Conservation (phyloP, 495 filamentous ascomycete genomes). For the Penicillium canariense region DNA sequence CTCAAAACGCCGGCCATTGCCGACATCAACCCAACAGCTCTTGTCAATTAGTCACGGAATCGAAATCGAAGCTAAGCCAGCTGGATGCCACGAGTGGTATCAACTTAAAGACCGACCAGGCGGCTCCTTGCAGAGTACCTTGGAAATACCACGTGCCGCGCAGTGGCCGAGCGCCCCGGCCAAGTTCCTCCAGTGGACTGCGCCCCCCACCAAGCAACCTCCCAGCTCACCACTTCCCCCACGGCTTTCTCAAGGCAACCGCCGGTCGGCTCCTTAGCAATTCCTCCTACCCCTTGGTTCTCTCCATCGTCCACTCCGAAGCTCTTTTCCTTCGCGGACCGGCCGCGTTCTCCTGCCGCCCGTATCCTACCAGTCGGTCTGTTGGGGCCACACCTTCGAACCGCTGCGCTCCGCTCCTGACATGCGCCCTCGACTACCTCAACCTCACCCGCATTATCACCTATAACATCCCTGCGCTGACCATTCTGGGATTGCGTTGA, state of each 20-base stretch:
- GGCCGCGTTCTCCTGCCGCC: neutral
- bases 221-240: constrained; percentile 3
- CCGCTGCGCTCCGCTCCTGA: constrained; percentile 22
- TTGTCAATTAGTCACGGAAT: neutral
- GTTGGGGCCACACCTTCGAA: constrained; percentile 15
- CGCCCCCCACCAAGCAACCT: constrained; percentile 17
- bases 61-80: neutral
- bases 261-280: constrained; percentile 28
- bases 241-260: constrained; percentile 26
- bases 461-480: constrained; percentile 5
- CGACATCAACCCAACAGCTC: too few relatives aligned
- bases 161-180: constrained; percentile 13
- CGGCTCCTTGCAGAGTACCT: constrained; percentile 18
- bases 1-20: too few relatives aligned
- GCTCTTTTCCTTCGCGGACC: neutral
- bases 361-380: constrained; percentile 13
- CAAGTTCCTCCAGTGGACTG: constrained; percentile 21
- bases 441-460: constrained; percentile 7
- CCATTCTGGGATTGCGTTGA: constrained; percentile 7
- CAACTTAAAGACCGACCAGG: neutral
- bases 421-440: constrained; percentile 32
- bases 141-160: constrained; percentile 23
- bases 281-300: neutral
- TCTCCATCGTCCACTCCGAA: neutral
- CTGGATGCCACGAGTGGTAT: neutral